Evolutionary conservation across 2,329 filamentous ascomycete species (phyloP).

Genomic region (Alternaria gaisen): DNA sequence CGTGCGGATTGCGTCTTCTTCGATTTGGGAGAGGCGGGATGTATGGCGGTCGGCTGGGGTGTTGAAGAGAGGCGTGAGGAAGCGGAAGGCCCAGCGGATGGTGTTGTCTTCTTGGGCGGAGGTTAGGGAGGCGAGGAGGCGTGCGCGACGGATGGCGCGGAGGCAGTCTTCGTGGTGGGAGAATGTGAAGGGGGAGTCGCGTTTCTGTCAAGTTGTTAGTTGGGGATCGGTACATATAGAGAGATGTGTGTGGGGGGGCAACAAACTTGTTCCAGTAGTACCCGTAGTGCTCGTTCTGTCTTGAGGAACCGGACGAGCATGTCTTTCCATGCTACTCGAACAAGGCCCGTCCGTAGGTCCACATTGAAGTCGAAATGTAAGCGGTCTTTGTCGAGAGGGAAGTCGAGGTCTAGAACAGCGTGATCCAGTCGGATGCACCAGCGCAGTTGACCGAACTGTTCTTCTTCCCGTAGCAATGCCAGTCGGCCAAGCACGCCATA

Average conservation of each 20-base stretch:
- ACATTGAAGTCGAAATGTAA: constrained; percentile 21
- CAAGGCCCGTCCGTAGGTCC: constrained; percentile 1
- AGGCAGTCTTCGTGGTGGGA: constrained; percentile 40
- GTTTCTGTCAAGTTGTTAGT: constrained; percentile 21
- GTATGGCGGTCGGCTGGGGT: constrained; percentile 14
- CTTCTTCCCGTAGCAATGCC: constrained; percentile 12
- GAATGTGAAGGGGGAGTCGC: constrained; percentile 29
- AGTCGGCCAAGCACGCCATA: constrained; percentile 13
- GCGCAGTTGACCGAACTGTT: constrained; percentile 28
- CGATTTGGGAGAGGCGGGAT: constrained; percentile 22
- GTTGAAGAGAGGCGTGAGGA: constrained; percentile 35
- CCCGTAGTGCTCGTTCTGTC: constrained; percentile 30
- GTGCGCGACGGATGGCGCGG: constrained; percentile 36
- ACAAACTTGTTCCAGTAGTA: constrained; percentile 30
- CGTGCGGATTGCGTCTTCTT: constrained; percentile 27
- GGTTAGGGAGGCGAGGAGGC: constrained; percentile 24
- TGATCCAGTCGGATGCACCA: constrained; percentile 42
- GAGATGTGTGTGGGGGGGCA: background rate
- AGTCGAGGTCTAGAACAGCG: constrained; percentile 36
- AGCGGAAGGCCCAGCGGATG: constrained; percentile 34
- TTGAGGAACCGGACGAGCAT: constrained; percentile 37
- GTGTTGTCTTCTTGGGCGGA: constrained; percentile 21
- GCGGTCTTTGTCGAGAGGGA: constrained; percentile 18
- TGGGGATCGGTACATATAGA: background rate
- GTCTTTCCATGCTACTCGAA: constrained; percentile 35